Conservation (phyloP, 495 filamentous ascomycete species). For the Penicillium paradoxum region DNA sequence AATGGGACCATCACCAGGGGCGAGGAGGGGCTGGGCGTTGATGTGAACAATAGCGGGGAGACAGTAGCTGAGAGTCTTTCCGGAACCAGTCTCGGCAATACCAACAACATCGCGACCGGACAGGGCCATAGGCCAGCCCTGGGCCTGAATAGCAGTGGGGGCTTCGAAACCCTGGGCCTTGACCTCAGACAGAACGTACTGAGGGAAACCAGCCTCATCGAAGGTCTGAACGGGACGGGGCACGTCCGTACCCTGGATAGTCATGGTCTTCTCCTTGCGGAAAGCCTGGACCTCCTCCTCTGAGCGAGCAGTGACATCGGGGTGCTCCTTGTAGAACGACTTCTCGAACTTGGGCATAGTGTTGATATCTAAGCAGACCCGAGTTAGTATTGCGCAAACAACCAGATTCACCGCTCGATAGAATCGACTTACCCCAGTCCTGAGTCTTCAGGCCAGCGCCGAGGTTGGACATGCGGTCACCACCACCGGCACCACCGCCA, state of each 20-base stretch:
- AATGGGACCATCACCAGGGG: slow-evolving; percentile 95
- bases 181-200: slow-evolving; percentile 95
- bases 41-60: slow-evolving; percentile 98
- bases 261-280: slow-evolving; percentile 73
- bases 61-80: slow-evolving; percentile 98
- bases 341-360: slow-evolving; percentile 95
- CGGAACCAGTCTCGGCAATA: slow-evolving; percentile 98
- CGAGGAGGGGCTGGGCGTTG: slow-evolving; percentile 94
- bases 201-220: slow-evolving; percentile 94
- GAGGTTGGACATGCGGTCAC: slow-evolving; percentile 91
- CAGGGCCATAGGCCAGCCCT: slow-evolving; percentile 99
- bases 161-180: slow-evolving; percentile 92
- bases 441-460: slow-evolving; percentile 81
- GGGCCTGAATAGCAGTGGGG: slow-evolving; percentile 94
- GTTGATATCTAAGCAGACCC: slow-evolving; percentile 54
- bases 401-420: not conserved
- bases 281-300: slow-evolving; percentile 79
- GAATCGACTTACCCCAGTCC: slow-evolving; percentile 63
- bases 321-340: slow-evolving; percentile 96
- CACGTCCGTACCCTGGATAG: slow-evolving; percentile 69
- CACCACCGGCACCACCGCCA: slow-evolving; percentile 57
- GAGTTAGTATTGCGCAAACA: slow-evolving; percentile 23
- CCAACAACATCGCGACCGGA: slow-evolving; percentile 97
- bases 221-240: slow-evolving; percentile 94
- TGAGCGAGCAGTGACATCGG: slow-evolving; percentile 67